Conservation (phyloP, 495 filamentous ascomycete genomes). For the Penicillium canescens region DNA sequence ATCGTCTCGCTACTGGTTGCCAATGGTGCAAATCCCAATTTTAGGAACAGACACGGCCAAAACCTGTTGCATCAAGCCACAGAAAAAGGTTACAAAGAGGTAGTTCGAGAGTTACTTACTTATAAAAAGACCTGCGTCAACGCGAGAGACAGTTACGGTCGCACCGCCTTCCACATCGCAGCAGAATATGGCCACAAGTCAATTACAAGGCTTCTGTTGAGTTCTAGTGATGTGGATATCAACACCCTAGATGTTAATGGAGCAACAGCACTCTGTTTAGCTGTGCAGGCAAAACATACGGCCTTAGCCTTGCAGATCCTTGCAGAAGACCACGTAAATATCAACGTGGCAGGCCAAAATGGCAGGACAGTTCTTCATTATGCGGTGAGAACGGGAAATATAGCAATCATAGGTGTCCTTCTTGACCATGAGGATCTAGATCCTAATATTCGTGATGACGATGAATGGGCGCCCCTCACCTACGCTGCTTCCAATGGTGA, state of each 20-base stretch:
- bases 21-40: constrained; percentile 4
- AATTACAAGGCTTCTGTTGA: constrained; percentile 7
- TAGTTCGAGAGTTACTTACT: constrained; percentile 3
- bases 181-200: constrained; percentile 8
- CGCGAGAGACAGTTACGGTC: constrained; percentile 10
- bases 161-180: constrained; percentile 12
- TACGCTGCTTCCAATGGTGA: constrained; percentile 4
- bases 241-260: constrained; percentile 3
- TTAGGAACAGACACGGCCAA: background rate
- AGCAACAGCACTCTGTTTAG: constrained; percentile 10
- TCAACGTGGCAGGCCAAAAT: constrained; percentile 1
- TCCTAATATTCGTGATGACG: constrained; percentile 4
- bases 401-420: constrained; percentile 1
- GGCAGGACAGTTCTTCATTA: constrained; percentile 4
- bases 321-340: constrained; percentile 4
- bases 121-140: constrained; percentile 8
- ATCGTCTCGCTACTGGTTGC: constrained; percentile 7
- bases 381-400: constrained; percentile 1
- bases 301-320: constrained; percentile 7
- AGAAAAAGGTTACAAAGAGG: background rate
- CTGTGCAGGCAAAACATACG: background rate
- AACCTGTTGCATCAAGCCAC: constrained; percentile 8
- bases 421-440: constrained; percentile 3
- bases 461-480: constrained; percentile 1
- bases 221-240: constrained; percentile 5